Conservation (phyloP, 1,139 yeast species). For the Candida sp. region DNA sequence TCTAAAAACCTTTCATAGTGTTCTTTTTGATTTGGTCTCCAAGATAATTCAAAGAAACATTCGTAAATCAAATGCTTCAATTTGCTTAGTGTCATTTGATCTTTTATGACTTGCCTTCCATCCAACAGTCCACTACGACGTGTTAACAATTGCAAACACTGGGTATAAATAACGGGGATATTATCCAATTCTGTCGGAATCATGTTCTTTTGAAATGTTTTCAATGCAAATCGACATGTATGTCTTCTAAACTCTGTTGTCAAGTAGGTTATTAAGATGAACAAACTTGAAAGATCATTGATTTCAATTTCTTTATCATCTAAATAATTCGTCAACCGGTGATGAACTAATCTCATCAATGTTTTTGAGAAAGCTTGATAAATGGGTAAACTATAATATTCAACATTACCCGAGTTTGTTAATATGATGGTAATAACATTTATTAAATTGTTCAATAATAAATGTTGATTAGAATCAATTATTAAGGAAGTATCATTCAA, state of each 20-base stretch:
- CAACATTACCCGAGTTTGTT: slow-evolving; percentile 1
- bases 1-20: slow-evolving; percentile 17
- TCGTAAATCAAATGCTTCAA: slow-evolving; percentile 16
- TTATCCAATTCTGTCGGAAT: not conserved
- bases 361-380: not conserved
- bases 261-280: slow-evolving; percentile 1
- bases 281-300: slow-evolving; percentile 2
- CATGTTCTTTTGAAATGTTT: not conserved
- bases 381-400: slow-evolving; percentile 1
- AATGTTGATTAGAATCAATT: not conserved
- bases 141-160: not conserved
- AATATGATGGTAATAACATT: slow-evolving; percentile 1
- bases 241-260: slow-evolving; percentile 2
- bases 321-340: slow-evolving; percentile 2
- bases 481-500: not conserved
- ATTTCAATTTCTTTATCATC: not conserved
- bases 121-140: not conserved
- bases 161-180: not conserved
- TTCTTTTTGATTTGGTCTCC: slow-evolving; percentile 6
- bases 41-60: slow-evolving; percentile 15
- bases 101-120: not conserved
- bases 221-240: not conserved
- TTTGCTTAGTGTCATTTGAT: slow-evolving; percentile 6
- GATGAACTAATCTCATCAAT: slow-evolving; percentile 1
- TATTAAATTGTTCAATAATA: slow-evolving; percentile 1